Conservation (phyloP, 768 basidiomycete genomes). For the Mycena epipterygia region DNA sequence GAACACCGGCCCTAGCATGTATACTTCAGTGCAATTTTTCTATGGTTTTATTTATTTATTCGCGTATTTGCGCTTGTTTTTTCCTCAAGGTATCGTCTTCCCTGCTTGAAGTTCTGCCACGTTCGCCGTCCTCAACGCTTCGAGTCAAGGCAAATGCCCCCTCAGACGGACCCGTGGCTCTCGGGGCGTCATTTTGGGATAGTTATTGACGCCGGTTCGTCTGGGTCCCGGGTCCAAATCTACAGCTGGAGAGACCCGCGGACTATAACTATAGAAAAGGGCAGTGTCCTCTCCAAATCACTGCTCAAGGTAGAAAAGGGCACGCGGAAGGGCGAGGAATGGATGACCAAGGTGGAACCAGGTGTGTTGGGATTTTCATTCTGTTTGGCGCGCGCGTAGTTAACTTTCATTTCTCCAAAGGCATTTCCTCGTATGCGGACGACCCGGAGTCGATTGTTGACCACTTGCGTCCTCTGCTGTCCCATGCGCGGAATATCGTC, state of each 20-base stretch:
- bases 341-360: slow-evolving; percentile 94
- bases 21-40: too few species aligned
- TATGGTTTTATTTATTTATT: too few species aligned
- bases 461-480: slow-evolving; percentile 87
- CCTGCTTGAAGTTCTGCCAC: slow-evolving; percentile 17
- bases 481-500: slow-evolving; percentile 85
- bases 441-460: slow-evolving; percentile 76
- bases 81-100: not conserved
- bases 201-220: slow-evolving; percentile 98
- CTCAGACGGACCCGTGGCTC: slow-evolving; percentile 85
- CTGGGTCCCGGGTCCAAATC: slow-evolving; percentile 95
- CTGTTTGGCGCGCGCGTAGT: not conserved
- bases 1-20: not conserved
- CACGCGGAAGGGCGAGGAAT: slow-evolving; percentile 81
- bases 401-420: slow-evolving; percentile 54
- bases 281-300: slow-evolving; percentile 64
- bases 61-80: slow-evolving; percentile 1
- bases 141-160: slow-evolving; percentile 67
- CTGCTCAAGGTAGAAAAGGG: slow-evolving; percentile 95
- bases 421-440: slow-evolving; percentile 86
- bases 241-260: slow-evolving; percentile 96
- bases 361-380: slow-evolving; percentile 67
- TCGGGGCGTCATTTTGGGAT: slow-evolving; percentile 88
- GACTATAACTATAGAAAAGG: slow-evolving; percentile 60
- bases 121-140: not conserved